Evolutionary conservation across 352 stramenopile genomes (phyloP), one percentile per base, ranked within the genome.

Genomic region (Pythium utonaiense): DNA sequence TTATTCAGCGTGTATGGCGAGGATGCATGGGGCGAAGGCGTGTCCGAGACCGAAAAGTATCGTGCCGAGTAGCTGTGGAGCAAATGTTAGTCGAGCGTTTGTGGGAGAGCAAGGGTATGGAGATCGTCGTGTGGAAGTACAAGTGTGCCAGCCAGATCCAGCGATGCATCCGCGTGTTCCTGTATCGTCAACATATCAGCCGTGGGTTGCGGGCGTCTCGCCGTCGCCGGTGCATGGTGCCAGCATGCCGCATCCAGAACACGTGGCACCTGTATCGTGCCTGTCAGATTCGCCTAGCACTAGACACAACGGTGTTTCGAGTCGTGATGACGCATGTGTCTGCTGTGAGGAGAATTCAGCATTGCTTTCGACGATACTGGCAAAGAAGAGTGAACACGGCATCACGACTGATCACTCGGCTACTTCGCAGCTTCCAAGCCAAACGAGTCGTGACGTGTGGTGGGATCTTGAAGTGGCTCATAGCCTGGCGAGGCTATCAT

Each of bases 1-100:
- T 33, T 0, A 55, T 81, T 19, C 67, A 81, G 40, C 67, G 70
- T 1, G 36, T 38, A 16, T 78, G 62, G 64, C 40, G 70, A 30
- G 73, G 70, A 0, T 14, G 38, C 13, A 10, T 28, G 17, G 73
- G 70, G 4, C 68, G 70, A 9, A 6, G 52, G 25, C 16, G 12
- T 7, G 61, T 33, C 5, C 25, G 41, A 1, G 17, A 30, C 12
- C 57, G 73, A 31, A 57, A 44, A 10, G 13, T 33, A 6, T 6
- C 19, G 1, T 67, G 60, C 55, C 53, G 27, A 6, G 3, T 34
- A 6, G 61, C 55, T 31, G 61, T 45, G 13, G 34, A 64, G 28
- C 17, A 30, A 0, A 31, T 47, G 1, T 41, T 66, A 16, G 25
- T 38, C 3, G 21, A 36, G 6, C 12, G 12, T 2, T 6, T 45